Evolutionary conservation across 495 filamentous ascomycete species (phyloP).

Genomic region (Symbiotaphrina buchneri): DNA sequence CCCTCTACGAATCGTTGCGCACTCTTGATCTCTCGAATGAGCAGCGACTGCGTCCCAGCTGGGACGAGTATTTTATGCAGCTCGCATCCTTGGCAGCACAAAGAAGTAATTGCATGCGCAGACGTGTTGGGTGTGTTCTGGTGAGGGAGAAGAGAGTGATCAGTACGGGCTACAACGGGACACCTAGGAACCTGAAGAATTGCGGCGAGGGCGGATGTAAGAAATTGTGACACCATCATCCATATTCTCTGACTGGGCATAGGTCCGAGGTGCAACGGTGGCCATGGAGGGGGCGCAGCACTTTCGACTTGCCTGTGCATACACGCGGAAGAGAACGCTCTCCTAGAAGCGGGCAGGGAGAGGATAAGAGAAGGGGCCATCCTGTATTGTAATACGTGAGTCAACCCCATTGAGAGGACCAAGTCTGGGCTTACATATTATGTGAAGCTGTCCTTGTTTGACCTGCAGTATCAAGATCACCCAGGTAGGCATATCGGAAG

Average conservation of each 20-base stretch:
- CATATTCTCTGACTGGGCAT: conserved; percentile 1
- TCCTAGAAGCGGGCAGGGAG: conserved; percentile 84
- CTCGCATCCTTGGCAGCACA: conserved; percentile 79
- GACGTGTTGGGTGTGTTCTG: conserved; percentile 86
- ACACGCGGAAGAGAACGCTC: conserved; percentile 91
- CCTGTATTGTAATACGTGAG: conserved; percentile 78
- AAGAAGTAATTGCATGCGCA: conserved; percentile 94
- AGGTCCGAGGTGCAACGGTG: conserved; percentile 62
- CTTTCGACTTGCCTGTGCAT: conserved; percentile 80
- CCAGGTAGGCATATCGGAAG: conserved; percentile 85
- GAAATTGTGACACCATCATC: conserved; percentile 5
- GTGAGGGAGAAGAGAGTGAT: conserved; percentile 75
- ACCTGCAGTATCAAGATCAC: conserved; percentile 98
- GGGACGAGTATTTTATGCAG: conserved; percentile 97
- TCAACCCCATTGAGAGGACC: conserved; percentile 2
- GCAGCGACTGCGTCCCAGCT: conserved; percentile 66
- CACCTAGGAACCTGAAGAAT: conserved; percentile 63
- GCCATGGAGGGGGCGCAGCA: conserved; percentile 40
- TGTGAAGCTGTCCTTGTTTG: conserved; percentile 62
- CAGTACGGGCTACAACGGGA: conserved; percentile 95
- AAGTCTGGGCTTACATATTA: not conserved
- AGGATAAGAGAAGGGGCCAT: conserved; percentile 56
- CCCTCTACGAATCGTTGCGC: conserved; percentile 43
- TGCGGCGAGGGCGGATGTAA: conserved; percentile 86
- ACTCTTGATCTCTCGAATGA: conserved; percentile 53